Evolutionary conservation across 441 rosid genomes (phyloP), one percentile per base, ranked within the genome.

Genomic region (Flueggea neowawraea): DNA sequence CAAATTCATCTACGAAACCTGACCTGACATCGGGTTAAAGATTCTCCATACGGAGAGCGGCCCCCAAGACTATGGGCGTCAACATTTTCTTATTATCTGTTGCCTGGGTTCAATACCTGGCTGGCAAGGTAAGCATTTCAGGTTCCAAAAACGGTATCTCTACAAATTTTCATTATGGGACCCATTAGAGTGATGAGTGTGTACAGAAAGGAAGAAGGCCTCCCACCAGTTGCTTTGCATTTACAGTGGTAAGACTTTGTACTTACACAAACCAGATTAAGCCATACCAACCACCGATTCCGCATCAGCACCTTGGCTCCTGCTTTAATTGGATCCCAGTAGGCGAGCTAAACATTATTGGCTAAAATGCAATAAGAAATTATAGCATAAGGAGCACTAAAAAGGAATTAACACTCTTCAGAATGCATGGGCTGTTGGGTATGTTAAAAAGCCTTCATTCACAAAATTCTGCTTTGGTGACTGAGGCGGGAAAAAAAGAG

Each of bases 281-380:
- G 58, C 65, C 69, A 31, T 69, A 66, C 64, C 72, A n/a, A 64
- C 68, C 71, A 66, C 60, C 32, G 57, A 57, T 63, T 65, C 59
- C 66, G 41, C 58, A 63, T 86, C 82, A 93, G 73, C 87, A 83
- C 80, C 93, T 77, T 59, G 91, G 96, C 79, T 90, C 96, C 75
- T 87, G 97, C 90, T 90, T 94, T 84, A 87, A 63, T 62, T 75
- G 87, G 65, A 78, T 63, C 73, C 95, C 83, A 17, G 80, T 49
- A 10, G 81, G 80, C 31, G 72, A 78, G 65, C 80, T 75, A 70
- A 72, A 83, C 64, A 85, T 73, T 75, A 78, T 68, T 16, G 80
- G 64, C 97, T 94, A 87, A 36, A 9, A 75, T 49, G 72, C 43
- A 50, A 45, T 54, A 49, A 60, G 54, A 51, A 57, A 60, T 66